A percentile compares a stretch with the other conserved stretches of the same genome.
Evolutionary conservation across 768 basidiomycete species (phyloP).

Genomic region (Hygrophorus pudorinus): DNA sequence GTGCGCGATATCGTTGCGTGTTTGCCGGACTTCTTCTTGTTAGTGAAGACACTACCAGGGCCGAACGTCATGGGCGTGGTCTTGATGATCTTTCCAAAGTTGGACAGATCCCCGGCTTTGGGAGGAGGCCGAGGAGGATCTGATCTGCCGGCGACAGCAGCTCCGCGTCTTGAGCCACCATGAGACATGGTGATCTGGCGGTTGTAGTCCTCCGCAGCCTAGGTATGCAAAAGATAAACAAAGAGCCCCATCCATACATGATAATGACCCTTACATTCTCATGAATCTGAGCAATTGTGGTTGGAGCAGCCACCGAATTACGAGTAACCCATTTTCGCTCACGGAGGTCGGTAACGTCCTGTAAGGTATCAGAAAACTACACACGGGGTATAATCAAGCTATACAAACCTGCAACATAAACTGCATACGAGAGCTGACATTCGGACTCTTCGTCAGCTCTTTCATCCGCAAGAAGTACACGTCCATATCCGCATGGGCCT

Average conservation of each 20-base stretch:
- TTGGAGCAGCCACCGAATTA: constrained; percentile 49
- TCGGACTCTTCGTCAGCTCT: constrained; percentile 60
- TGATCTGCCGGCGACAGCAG: constrained; percentile 49
- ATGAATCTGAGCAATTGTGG: constrained; percentile 85
- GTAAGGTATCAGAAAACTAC: constrained; percentile 6
- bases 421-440: constrained; percentile 78
- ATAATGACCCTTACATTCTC: constrained; percentile 44
- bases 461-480: constrained; percentile 90
- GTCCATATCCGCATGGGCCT: constrained; percentile 78
- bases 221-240: constrained; percentile 16
- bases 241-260: neutral
- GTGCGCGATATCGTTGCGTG: constrained; percentile 70
- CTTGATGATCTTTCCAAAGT: constrained; percentile 81
- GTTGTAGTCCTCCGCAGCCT: constrained; percentile 47
- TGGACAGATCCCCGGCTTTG: constrained; percentile 78
- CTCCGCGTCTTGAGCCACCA: constrained; percentile 82
- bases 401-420: constrained; percentile 82
- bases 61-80: constrained; percentile 65
- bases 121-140: constrained; percentile 45
- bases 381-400: neutral
- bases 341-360: constrained; percentile 89
- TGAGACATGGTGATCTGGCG: constrained; percentile 76
- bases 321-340: constrained; percentile 56
- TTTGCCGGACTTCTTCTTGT: constrained; percentile 45
- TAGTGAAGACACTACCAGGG: constrained; percentile 74